These are phyloP conservation scores for Phytophthora quininea DNA, from an alignment of 352 stramenopile species.

Conservation along the genomic window DNA sequence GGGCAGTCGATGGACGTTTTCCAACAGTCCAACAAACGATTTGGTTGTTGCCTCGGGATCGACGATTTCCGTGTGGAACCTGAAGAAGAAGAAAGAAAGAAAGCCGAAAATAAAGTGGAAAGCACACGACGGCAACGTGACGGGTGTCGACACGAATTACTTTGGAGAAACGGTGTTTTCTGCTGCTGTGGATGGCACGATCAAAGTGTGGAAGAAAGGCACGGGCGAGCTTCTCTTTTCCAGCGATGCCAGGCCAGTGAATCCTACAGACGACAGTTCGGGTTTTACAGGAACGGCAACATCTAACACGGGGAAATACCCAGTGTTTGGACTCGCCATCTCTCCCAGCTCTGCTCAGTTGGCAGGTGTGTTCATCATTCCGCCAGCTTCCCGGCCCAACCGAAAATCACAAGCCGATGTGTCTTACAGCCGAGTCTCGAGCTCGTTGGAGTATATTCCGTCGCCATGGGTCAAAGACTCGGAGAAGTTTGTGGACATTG, in stretches of 20 bases:
- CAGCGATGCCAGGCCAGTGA: constrained; percentile 15
- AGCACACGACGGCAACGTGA: constrained; percentile 76
- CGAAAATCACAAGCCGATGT: constrained; percentile 84
- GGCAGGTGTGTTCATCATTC: constrained; percentile 71
- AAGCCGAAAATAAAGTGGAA: constrained; percentile 51
- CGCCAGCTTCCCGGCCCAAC: constrained; percentile 77
- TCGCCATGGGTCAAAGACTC: constrained; percentile 54
- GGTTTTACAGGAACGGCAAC: constrained; percentile 4
- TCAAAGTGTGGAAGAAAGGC: constrained; percentile 68
- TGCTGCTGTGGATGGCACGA: constrained; percentile 60
- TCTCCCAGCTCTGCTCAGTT: constrained; percentile 77
- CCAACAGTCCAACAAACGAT: constrained; percentile 56
- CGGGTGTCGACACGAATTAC: constrained; percentile 60
- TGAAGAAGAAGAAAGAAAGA: constrained; percentile 55
- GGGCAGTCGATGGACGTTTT: constrained; percentile 55
- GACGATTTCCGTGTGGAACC: constrained; percentile 75
- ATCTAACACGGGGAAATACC: constrained; percentile 51
- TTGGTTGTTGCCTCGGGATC: constrained; percentile 67
- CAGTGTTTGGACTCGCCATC: constrained; percentile 72
- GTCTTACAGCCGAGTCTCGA: constrained; percentile 82
- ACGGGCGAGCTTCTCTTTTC: constrained; percentile 36
- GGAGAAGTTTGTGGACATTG: constrained; percentile 47
- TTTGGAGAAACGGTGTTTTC: constrained; percentile 73
- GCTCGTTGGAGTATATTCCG: constrained; percentile 74
- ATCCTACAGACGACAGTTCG: constrained; percentile 7